A percentile compares a stretch with the other conserved stretches of the same genome.
Conservation (phyloP, 2,329 filamentous ascomycete genomes). For the Diaporthe ilicicola region DNA sequence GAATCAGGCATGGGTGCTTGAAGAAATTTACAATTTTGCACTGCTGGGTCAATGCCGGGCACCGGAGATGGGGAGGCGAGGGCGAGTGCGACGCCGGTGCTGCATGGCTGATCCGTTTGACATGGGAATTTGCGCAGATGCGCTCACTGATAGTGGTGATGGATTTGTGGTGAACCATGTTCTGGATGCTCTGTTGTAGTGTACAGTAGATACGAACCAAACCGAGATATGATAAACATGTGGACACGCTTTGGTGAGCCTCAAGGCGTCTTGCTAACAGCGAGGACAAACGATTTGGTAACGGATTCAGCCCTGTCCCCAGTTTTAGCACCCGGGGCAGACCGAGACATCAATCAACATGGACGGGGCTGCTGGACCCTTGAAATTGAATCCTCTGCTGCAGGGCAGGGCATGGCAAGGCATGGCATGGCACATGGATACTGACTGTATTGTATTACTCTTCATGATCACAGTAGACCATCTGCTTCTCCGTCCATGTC, state of each 20-base stretch:
- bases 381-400: background rate
- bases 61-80: constrained; percentile 14
- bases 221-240: constrained; percentile 1
- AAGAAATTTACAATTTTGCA: constrained; percentile 17
- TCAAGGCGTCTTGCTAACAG: constrained; percentile 30
- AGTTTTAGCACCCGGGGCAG: constrained; percentile 17
- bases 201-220: constrained; percentile 25
- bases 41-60: constrained; percentile 18
- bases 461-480: background rate
- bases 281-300: constrained; percentile 36
- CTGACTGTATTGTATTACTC: no score
- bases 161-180: background rate
- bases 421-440: background rate
- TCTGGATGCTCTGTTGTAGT: constrained; percentile 4
- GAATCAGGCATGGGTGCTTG: background rate
- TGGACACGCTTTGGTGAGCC: constrained; percentile 17
- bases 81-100: background rate
- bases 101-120: constrained; percentile 25
- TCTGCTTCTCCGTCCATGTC: background rate
- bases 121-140: background rate
- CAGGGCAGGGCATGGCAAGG: constrained; percentile 14
- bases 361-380: constrained; percentile 17
- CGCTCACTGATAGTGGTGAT: background rate
- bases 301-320: constrained; percentile 34
- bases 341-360: constrained; percentile 1